Evolutionary conservation across 805 yeast species (phyloP).

Genomic region (Cephaloascus fragrans): DNA sequence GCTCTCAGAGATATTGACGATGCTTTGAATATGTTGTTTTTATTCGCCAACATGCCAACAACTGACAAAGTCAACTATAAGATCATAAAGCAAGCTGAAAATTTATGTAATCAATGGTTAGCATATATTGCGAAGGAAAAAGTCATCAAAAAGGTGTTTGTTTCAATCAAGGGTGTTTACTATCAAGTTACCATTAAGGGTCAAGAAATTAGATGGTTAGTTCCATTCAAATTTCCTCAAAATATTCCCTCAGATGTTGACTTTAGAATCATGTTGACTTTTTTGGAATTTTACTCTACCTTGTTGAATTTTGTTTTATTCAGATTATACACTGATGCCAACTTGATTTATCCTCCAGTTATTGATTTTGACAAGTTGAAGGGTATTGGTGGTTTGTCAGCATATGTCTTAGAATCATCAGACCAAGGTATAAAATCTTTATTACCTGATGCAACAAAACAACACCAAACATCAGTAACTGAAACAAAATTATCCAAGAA

Average conservation of each 20-base stretch:
- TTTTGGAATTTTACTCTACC: constrained; percentile 92
- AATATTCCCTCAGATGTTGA: constrained; percentile 91
- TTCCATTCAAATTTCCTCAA: constrained; percentile 95
- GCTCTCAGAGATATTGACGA: constrained; percentile 92
- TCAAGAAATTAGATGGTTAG: constrained; percentile 91
- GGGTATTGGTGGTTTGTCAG: constrained; percentile 82
- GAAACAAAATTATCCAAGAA: constrained; percentile 27
- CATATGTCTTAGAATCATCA: constrained; percentile 63
- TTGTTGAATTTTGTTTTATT: constrained; percentile 78
- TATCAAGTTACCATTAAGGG: constrained; percentile 87
- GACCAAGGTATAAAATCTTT: constrained; percentile 23
- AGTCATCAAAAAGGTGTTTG: constrained; percentile 79
- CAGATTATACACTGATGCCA: constrained; percentile 78
- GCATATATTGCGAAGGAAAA: constrained; percentile 87
- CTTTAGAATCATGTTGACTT: constrained; percentile 93
- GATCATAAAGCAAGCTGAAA: constrained; percentile 81
- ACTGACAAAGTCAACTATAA: constrained; percentile 71
- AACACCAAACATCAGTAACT: constrained; percentile 11
- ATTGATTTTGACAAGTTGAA: constrained; percentile 64
- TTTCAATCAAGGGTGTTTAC: constrained; percentile 94
- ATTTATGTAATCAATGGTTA: constrained; percentile 87
- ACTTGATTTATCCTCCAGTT: constrained; percentile 85
- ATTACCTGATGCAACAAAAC: constrained; percentile 21
- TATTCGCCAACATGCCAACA: constrained; percentile 93
- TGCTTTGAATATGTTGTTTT: constrained; percentile 87